Base-by-base conservation (phyloP, 352 stramenopile species). In the Phytopythium kandeliae region DNA sequence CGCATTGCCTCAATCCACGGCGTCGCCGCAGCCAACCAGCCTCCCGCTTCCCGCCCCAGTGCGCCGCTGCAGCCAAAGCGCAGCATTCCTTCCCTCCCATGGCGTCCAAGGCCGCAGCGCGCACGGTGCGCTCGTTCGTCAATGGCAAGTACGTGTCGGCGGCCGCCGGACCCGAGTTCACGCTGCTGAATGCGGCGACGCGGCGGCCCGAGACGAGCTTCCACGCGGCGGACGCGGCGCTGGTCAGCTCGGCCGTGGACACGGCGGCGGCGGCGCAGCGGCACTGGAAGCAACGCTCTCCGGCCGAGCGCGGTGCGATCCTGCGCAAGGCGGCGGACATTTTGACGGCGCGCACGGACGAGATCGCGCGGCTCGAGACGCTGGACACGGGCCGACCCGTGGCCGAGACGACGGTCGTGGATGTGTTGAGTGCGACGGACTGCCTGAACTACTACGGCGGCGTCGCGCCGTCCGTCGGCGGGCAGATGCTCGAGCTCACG, bases 391-490 rank as follows among this genome's bases (percentile, higher is more conserved):
- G 79, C 2, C 79, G 82, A 13, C 71, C 82, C 19, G 80, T 92
- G 30, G 74, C 78, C 9, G 84, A 93, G 66, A 93, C 84, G 19
- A 64, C 63, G 0, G 63, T 74, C 28, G 83, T 85, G 1, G 84
- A 95, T 51, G 58, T 92, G 4, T 50, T 76, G 21, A 89, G 78
- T 48, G 84, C 82, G 1, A 70, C 69, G 2, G 81, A 92, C 63
- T 92, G 81, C 36, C 52, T 92, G 15, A 78, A 92, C 56, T 87
- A 88, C 64, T 92, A 90, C 51, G 78, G 68, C 12, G 81, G 81
- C 30, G 60, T 92, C 0, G 50, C 62, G 28, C 78, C 78, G 8
- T 84, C 78, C 0, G 58, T 92, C 12, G 81, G 81, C 24, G 81
- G 81, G 1, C 78, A 92, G 53, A 74, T 83, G 55, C 60, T 89